Conservation (phyloP, 2,329 filamentous ascomycete genomes). For the Lecanicillium sp. region DNA sequence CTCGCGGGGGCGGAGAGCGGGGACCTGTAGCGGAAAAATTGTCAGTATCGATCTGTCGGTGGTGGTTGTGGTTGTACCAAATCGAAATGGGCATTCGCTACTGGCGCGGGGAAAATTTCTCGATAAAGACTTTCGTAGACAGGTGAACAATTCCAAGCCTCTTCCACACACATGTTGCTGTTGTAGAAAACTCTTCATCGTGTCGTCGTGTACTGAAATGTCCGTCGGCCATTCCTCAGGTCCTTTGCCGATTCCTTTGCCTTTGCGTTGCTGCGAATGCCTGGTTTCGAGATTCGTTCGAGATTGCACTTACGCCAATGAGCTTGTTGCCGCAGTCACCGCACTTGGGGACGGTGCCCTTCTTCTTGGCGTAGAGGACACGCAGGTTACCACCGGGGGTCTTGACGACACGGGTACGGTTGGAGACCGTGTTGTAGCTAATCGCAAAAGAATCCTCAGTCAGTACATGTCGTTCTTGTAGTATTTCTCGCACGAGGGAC, state of each 20-base stretch:
- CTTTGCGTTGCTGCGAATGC: conserved; percentile 4
- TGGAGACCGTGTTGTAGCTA: conserved; percentile 98
- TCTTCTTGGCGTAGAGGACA: conserved; percentile 99
- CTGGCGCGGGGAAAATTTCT: no score
- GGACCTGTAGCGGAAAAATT: conserved; percentile 54
- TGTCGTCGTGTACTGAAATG: not conserved
- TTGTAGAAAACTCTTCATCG: no score
- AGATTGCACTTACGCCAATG: conserved; percentile 75
- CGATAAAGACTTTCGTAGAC: no score
- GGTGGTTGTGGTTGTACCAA: not conserved
- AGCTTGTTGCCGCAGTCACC: conserved; percentile 98
- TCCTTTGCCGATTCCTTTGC: conserved; percentile 3
- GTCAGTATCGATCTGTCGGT: conserved; percentile 1
- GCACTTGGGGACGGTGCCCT: conserved; percentile 95
- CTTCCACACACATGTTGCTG: no score
- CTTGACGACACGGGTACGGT: conserved; percentile 93
- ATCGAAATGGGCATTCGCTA: not conserved
- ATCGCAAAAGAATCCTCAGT: conserved; percentile 6
- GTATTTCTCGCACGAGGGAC: not conserved
- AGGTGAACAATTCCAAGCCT: no score
- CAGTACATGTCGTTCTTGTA: not conserved
- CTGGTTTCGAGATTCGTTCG: conserved; percentile 12
- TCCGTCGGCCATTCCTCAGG: not conserved
- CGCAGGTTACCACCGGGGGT: conserved; percentile 94
- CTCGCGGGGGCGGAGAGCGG: conserved; percentile 95